Base-by-base conservation (phyloP, 1,284 basidiomycete species). In the Anthracocystis panici-leucophaei region DNA sequence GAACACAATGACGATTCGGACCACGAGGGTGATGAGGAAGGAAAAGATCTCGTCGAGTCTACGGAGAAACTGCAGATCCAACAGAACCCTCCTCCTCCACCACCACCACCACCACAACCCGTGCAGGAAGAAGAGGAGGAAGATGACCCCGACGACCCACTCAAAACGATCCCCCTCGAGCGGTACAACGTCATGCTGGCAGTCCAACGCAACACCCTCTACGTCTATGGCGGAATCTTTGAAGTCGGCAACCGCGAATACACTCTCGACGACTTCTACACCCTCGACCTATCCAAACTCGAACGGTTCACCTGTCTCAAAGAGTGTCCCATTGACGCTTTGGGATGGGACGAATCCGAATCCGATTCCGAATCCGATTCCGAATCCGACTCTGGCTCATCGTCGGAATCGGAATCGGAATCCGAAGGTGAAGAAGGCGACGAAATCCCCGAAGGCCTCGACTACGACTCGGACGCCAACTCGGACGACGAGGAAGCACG, bases 171-270 rank as follows among this genome's bases (percentile, higher is more conserved):
- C 0, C 95, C 95, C 0, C 87, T 92, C 10, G 89, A 91, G 1
- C 88, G 94, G n/a, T 97, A 95, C 86, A 97, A 97, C 77, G 89
- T 93, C 2, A 96, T 97, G 93, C 87, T 96, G 10, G 91, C 93
- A 0, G 91, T 96, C 2, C 88, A 94, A 53, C 89, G 91, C 35
- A 96, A 95, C 84, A 94, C 91, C 6, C 66, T 83, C 49, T 84
- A 77, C 58, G 67, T 79, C 29, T 85, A 82, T 51, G 83, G 83
- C 29, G 83, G 83, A 6, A 85, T 85, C 59, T 83, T 77, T 21
- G 83, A 85, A 61, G 74, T 73, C 12, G 79, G 65, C 53, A 74
- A 82, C 41, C 79, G 83, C 33, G 83, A 85, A 42, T 85, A 84
- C 54, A 85, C 83, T 5, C 45, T 85, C 18, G 83, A 85, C 62